These are phyloP conservation scores for Rheum nobile DNA, from an alignment of 148 eudicot species.

Conservation along the genomic window DNA sequence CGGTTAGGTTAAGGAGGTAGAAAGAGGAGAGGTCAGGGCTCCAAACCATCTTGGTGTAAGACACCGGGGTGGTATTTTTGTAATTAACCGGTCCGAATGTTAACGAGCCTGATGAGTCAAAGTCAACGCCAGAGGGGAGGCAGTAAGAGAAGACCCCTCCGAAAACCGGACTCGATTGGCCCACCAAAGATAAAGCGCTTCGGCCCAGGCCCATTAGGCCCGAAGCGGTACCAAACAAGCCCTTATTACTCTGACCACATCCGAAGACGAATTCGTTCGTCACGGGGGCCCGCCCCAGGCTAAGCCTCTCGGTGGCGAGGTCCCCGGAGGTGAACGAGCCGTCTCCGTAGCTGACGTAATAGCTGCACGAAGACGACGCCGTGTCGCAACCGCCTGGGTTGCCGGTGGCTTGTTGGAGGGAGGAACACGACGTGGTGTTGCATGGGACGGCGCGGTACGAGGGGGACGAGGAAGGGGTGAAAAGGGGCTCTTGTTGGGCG, in stretches of 20 bases:
- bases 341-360: conserved; percentile 87
- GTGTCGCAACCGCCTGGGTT: not conserved
- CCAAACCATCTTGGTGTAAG: conserved; percentile 43
- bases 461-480: conserved; percentile 39
- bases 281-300: conserved; percentile 24
- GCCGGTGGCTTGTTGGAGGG: conserved; percentile 58
- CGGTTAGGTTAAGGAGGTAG: conserved; percentile 53
- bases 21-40: conserved; percentile 53
- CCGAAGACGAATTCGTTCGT: conserved; percentile 48
- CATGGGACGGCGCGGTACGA: conserved; percentile 43
- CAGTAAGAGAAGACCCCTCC: conserved; percentile 52
- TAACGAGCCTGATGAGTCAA: conserved; percentile 58
- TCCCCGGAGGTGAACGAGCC: conserved; percentile 89
- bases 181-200: conserved; percentile 37
- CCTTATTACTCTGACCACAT: conserved; percentile 44
- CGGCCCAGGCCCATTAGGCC: conserved; percentile 64
- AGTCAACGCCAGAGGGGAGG: conserved; percentile 67
- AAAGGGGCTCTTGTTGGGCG: conserved; percentile 56
- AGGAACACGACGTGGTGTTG: conserved; percentile 30
- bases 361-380: conserved; percentile 34
- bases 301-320: conserved; percentile 57
- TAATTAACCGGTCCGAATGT: conserved; percentile 30
- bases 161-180: conserved; percentile 30
- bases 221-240: conserved; percentile 86
- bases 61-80: conserved; percentile 48